Percentiles rank a stretch among this genome's conserved stretches.
Evolutionary conservation across 148 eudicot species (phyloP).

Genomic region (Simmondsia chinensis): DNA sequence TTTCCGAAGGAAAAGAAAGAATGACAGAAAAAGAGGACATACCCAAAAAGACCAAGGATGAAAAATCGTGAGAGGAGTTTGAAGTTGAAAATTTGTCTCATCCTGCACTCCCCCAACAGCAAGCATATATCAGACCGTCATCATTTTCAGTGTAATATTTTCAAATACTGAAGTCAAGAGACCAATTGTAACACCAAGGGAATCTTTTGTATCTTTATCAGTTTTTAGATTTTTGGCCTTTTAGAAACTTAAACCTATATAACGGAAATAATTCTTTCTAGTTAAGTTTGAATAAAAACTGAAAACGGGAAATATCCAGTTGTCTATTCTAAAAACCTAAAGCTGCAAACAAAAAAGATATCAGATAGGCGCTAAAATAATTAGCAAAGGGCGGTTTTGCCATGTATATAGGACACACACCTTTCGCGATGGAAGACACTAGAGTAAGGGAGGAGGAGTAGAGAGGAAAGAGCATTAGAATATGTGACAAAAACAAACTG

Average conservation of each 20-base stretch:
- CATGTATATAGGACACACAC: too few species aligned
- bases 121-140: background rate
- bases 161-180: too few species aligned
- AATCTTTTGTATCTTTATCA: too few species aligned
- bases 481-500: constrained; percentile 76
- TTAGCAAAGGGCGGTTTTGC: background rate
- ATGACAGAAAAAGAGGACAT: constrained; percentile 4
- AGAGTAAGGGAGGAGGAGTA: constrained; percentile 41
- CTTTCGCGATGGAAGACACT: constrained; percentile 35
- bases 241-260: too few species aligned
- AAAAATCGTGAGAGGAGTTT: constrained; percentile 36
- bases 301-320: too few species aligned
- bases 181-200: too few species aligned
- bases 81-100: constrained; percentile 27
- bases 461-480: constrained; percentile 56
- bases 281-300: too few species aligned
- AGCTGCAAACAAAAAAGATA: too few species aligned
- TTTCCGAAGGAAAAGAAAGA: background rate
- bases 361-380: background rate
- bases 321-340: too few species aligned
- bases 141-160: too few species aligned
- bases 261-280: too few species aligned
- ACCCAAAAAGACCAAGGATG: constrained; percentile 78
- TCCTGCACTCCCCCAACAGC: constrained; percentile 8
- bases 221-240: too few species aligned